These are phyloP conservation scores for Floccularia luteovirens DNA, from an alignment of 768 basidiomycete genomes.

Conservation along the genomic window DNA sequence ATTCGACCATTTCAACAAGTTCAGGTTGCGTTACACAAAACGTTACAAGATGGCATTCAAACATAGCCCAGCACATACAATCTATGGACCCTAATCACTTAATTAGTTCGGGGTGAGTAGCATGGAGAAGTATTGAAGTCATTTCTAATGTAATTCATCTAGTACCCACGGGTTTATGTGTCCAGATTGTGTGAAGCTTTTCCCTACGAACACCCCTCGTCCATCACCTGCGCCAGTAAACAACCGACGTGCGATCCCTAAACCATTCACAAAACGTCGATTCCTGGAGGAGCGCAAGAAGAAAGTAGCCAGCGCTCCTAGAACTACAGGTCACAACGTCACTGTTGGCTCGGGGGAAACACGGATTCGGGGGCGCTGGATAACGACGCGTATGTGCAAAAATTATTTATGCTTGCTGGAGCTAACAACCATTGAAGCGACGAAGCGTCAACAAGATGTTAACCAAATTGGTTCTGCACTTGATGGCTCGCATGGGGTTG, in stretches of 20 bases:
- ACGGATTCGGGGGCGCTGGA: conserved; percentile 54
- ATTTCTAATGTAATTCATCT: not conserved
- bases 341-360: conserved; percentile 32
- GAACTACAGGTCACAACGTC: too few species aligned
- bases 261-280: too few species aligned
- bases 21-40: conserved; percentile 29
- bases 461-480: conserved; percentile 38
- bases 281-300: too few species aligned
- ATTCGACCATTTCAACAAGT: conserved; percentile 28
- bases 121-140: not conserved
- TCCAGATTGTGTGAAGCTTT: conserved; percentile 32
- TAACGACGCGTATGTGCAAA: conserved; percentile 36
- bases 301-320: too few species aligned
- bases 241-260: too few species aligned
- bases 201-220: conserved; percentile 11
- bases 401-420: not conserved
- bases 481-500: conserved; percentile 61
- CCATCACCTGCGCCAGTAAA: too few species aligned
- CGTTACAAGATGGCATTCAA: conserved; percentile 37
- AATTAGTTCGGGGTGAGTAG: conserved; percentile 34
- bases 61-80: conserved; percentile 24
- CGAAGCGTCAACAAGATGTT: conserved; percentile 35
- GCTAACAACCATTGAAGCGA: conserved; percentile 21
- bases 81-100: conserved; percentile 40
- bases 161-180: conserved; percentile 36